These are phyloP conservation scores for Ilyonectria mors-panacis DNA, from an alignment of 2,329 filamentous ascomycete species.

Conservation along the genomic window DNA sequence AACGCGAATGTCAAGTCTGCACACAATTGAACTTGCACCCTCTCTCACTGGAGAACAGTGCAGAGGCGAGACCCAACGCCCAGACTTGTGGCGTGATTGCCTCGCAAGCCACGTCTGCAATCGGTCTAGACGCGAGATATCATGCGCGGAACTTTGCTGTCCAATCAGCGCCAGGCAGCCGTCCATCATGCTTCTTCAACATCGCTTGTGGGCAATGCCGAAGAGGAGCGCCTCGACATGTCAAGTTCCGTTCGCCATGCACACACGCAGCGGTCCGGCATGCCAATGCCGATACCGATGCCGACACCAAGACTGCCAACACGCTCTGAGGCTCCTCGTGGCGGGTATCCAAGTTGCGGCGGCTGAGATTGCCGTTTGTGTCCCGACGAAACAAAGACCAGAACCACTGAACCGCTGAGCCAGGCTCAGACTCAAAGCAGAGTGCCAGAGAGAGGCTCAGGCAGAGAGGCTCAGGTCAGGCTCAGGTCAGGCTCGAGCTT, in stretches of 20 bases:
- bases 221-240: slow-evolving; percentile 41
- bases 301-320: slow-evolving; percentile 33
- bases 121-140: slow-evolving; percentile 32
- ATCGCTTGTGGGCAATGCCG: slow-evolving; percentile 29
- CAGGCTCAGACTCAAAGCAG: slow-evolving; percentile 3
- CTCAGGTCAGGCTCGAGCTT: slow-evolving; percentile 2
- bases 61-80: slow-evolving; percentile 16
- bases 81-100: slow-evolving; percentile 31
- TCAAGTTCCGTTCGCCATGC: slow-evolving; percentile 44
- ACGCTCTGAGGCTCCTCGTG: slow-evolving; percentile 33
- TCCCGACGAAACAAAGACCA: slow-evolving; percentile 9
- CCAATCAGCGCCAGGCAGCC: slow-evolving; percentile 42
- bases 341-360: slow-evolving; percentile 31
- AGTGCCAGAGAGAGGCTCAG: not conserved
- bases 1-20: not conserved
- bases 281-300: slow-evolving; percentile 39
- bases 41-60: not conserved
- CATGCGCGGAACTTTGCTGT: slow-evolving; percentile 44
- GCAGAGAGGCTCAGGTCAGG: too few relatives aligned
- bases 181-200: slow-evolving; percentile 35
- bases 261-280: slow-evolving; percentile 47
- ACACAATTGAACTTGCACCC: slow-evolving; percentile 7
- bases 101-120: slow-evolving; percentile 35
- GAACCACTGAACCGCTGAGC: not conserved
- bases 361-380: slow-evolving; percentile 30